Evolutionary conservation across 257 asterid species (phyloP).

Genomic region (Galeopsis tetrahit): DNA sequence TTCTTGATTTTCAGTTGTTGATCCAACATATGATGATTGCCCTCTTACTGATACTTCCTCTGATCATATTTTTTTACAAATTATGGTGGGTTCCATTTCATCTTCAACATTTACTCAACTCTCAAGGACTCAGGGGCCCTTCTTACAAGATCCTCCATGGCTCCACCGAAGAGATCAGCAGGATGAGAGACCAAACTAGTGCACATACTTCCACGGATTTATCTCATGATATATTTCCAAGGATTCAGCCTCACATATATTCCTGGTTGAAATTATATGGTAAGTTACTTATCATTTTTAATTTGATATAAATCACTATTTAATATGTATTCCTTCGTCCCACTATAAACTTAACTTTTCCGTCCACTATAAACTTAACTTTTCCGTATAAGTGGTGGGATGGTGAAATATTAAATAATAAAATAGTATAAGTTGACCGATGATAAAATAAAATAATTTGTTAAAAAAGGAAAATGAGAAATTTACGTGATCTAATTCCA

Average conservation of each 20-base stretch:
- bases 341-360: no score
- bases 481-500: no score
- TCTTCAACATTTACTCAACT: conserved; percentile 35
- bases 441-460: no score
- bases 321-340: no score
- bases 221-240: conserved; percentile 55
- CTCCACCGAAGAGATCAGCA: conserved; percentile 48
- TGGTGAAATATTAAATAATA: no score
- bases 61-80: conserved; percentile 31
- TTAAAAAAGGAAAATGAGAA: no score
- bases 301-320: not conserved
- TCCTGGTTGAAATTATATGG: conserved; percentile 60
- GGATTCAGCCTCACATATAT: conserved; percentile 55
- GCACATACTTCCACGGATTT: conserved; percentile 44
- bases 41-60: conserved; percentile 25
- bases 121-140: conserved; percentile 63
- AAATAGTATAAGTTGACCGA: no score
- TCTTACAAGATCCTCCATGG: conserved; percentile 56
- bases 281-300: no score
- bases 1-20: conserved; percentile 5
- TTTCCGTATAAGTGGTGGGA: no score
- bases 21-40: conserved; percentile 21
- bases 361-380: no score
- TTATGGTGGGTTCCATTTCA: conserved; percentile 52
- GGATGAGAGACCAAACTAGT: conserved; percentile 36